Base-by-base conservation (phyloP, 2,329 filamentous ascomycete species). In the Cordyceps javanica region DNA sequence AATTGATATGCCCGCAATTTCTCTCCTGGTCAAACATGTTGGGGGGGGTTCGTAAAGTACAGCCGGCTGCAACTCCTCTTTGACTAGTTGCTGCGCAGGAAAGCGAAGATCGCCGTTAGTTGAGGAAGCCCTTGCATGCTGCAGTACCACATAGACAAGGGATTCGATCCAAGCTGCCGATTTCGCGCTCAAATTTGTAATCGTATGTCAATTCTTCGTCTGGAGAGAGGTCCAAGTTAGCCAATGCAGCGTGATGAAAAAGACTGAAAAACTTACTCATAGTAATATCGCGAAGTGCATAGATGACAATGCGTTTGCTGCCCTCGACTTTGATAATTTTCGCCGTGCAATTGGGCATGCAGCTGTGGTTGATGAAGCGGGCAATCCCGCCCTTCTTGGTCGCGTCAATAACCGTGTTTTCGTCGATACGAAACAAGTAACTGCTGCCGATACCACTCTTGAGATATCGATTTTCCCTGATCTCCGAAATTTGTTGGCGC, bases 311-410 rank as follows among this genome's bases (percentile, higher is more conserved):
- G 63, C 94, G 85, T 77, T 97, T 97, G 71, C 90, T 97, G 62
- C 93, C 93, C 69, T 99, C 94, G 56, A 97, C 94, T 73, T 95
- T 95, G 76, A 99, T 99, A 69, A 99, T 99, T 78, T 97, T 99
- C 62, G 94, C 94, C 39, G 94, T 99, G 75, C 94, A 99, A 70
- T 97, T 99, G 7, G 94, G 94, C 75, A 91, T 94, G 73, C 94
- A 99, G 71, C 91, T 96, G 73, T 99, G 90, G 70, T 99, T 99
- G 81, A 99, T 99, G 74, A 99, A 99, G 44, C 94, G 84, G 32
- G 94, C 94, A 73, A 99, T 99, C 59, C 94, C 94, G 60, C 94
- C 94, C 77, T 96, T 94, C 78, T 99, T 99, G 25, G 94, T 99
- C 48, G 94, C 94, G 75, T 99, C 94, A 61, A 99, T 91, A 64